Conservation (phyloP, 352 stramenopile genomes). For the Phytophthora pinifolia region DNA sequence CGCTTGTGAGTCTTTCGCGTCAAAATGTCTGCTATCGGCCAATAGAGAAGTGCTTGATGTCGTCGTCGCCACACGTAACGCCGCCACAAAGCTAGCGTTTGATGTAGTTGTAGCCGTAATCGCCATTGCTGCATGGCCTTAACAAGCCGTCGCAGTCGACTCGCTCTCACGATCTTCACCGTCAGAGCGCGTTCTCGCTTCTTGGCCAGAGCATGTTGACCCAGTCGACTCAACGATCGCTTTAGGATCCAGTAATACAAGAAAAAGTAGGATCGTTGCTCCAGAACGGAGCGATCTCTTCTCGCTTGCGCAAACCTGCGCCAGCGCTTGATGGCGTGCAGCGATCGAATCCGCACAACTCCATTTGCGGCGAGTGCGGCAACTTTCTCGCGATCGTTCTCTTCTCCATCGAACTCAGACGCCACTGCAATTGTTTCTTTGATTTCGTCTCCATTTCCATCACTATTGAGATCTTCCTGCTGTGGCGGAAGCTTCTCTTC, state of each 20-base stretch:
- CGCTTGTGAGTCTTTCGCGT: constrained; percentile 6
- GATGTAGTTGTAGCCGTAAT: constrained; percentile 17
- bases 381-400: not conserved
- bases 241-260: constrained; percentile 39
- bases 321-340: constrained; percentile 24
- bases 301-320: constrained; percentile 10
- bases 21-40: constrained; percentile 9
- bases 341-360: constrained; percentile 9
- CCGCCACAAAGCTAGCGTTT: constrained; percentile 16
- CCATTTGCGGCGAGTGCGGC: not conserved
- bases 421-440: not conserved
- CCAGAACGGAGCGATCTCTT: constrained; percentile 13
- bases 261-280: constrained; percentile 34
- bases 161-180: constrained; percentile 15
- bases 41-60: constrained; percentile 13
- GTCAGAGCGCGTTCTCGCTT: constrained; percentile 15
- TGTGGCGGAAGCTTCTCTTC: not conserved
- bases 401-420: constrained; percentile 8
- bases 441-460: not conserved
- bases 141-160: constrained; percentile 9
- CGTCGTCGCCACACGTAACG: constrained; percentile 13
- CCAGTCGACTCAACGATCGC: constrained; percentile 18
- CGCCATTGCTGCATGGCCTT: constrained; percentile 28
- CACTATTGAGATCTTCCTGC: not conserved
- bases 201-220: constrained; percentile 14